These are phyloP conservation scores for Ceratocystis eucalypticola DNA, from an alignment of 2,329 filamentous ascomycete species.

Conservation along the genomic window DNA sequence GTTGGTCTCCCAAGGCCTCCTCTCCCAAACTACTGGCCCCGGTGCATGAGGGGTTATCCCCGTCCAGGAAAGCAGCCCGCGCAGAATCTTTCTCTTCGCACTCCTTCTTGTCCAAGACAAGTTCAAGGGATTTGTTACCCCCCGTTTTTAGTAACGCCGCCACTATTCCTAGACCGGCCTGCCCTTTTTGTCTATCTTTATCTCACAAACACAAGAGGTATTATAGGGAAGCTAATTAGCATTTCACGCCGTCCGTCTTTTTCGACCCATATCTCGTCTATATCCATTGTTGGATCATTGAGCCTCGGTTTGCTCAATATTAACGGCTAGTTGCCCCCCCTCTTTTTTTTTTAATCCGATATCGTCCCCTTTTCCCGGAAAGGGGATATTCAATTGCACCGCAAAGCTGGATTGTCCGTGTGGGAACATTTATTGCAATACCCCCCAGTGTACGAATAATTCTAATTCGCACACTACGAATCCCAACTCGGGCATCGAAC, in stretches of 20 bases:
- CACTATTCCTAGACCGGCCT: not conserved
- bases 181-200: not conserved
- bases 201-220: not conserved
- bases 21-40: not conserved
- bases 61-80: constrained; percentile 16
- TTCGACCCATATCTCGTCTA: not conserved
- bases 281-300: constrained; percentile 15
- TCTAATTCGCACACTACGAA: constrained; percentile 10
- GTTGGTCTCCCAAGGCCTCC: constrained; percentile 13
- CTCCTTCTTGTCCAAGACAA: constrained; percentile 2
- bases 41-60: constrained; percentile 18
- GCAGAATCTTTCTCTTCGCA: constrained; percentile 17
- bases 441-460: constrained; percentile 15
- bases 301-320: constrained; percentile 4
- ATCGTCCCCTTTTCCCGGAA: constrained; percentile 16
- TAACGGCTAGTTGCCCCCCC: constrained; percentile 11
- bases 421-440: constrained; percentile 10
- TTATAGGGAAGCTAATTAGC: too few relatives aligned
- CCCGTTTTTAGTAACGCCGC: not conserved
- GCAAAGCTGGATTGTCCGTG: constrained; percentile 17
- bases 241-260: too few relatives aligned
- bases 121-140: not conserved
- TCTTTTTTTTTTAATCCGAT: constrained; percentile 10
- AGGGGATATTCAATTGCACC: constrained; percentile 12
- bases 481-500: not conserved